phyloP scores from a whole-genome alignment of 257 asterid genomes.

The Thymus quinquecostatus region DNA sequence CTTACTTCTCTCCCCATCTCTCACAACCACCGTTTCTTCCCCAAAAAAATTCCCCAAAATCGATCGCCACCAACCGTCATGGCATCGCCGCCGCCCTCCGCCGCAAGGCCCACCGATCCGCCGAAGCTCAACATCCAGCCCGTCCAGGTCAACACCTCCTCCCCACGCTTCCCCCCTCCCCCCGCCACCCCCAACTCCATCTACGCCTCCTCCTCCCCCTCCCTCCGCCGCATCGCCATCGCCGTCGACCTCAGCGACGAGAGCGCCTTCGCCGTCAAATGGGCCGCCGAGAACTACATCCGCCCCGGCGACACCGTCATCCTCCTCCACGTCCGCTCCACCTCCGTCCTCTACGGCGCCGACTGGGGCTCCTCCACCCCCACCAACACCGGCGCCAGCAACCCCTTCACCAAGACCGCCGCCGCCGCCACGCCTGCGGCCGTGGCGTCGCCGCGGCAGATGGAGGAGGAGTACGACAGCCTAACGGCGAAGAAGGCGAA shows the following conservation, averaged over 20 bases:
- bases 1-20: constrained; percentile 17
- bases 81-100: constrained; percentile 31
- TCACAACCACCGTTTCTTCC: neutral
- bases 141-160: constrained; percentile 42
- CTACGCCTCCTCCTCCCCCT: constrained; percentile 38
- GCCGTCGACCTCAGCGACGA: constrained; percentile 73
- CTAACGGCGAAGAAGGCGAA: constrained; percentile 53
- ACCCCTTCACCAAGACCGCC: constrained; percentile 9
- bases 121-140: constrained; percentile 33
- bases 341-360: constrained; percentile 53
- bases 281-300: constrained; percentile 69
- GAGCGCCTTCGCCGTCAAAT: constrained; percentile 61
- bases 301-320: constrained; percentile 67
- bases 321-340: constrained; percentile 56
- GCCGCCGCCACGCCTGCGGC: neutral
- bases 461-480: constrained; percentile 57
- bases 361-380: constrained; percentile 64
- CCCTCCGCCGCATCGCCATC: constrained; percentile 57
- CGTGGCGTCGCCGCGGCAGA: constrained; percentile 43
- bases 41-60: neutral
- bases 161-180: constrained; percentile 57
- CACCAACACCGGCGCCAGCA: constrained; percentile 33
- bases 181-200: constrained; percentile 36
- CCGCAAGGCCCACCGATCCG: constrained; percentile 5
- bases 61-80: constrained; percentile 5